phyloP scores from a whole-genome alignment of 768 basidiomycete species.

The Boletus tomentosulus region DNA sequence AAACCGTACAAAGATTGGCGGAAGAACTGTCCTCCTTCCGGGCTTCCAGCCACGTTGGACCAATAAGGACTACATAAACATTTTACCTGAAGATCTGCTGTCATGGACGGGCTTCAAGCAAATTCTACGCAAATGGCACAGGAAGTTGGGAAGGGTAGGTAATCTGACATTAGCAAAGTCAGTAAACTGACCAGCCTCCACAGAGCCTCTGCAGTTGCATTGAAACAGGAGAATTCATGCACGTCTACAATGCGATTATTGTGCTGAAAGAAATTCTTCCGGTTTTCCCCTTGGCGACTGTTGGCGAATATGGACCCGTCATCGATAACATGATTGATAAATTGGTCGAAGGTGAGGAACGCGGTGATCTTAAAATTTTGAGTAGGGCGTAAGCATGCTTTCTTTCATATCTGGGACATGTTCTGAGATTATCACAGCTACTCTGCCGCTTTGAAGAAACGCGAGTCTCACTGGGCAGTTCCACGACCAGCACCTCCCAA shows the following conservation, averaged over 20 bases:
- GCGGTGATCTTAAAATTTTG: conserved; percentile 80
- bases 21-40: conserved; percentile 58
- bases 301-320: conserved; percentile 48
- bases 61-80: conserved; percentile 38
- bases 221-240: conserved; percentile 90
- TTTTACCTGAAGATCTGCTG: conserved; percentile 51
- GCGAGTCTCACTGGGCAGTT: conserved; percentile 54
- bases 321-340: conserved; percentile 61
- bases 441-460: conserved; percentile 69
- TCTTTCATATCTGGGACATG: not conserved
- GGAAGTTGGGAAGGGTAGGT: conserved; percentile 65
- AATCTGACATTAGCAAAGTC: not conserved
- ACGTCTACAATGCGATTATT: conserved; percentile 94
- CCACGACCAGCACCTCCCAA: conserved; percentile 30
- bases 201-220: conserved; percentile 81
- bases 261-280: conserved; percentile 88
- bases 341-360: conserved; percentile 70
- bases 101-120: conserved; percentile 67
- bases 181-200: not conserved
- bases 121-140: conserved; percentile 81
- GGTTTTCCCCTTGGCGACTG: conserved; percentile 74
- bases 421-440: conserved; percentile 43
- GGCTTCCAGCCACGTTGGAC: conserved; percentile 60
- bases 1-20: conserved; percentile 60
- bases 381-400: conserved; percentile 59